phyloP scores from a whole-genome alignment of 306 rosid genomes.

The Cicer cuneatum region DNA sequence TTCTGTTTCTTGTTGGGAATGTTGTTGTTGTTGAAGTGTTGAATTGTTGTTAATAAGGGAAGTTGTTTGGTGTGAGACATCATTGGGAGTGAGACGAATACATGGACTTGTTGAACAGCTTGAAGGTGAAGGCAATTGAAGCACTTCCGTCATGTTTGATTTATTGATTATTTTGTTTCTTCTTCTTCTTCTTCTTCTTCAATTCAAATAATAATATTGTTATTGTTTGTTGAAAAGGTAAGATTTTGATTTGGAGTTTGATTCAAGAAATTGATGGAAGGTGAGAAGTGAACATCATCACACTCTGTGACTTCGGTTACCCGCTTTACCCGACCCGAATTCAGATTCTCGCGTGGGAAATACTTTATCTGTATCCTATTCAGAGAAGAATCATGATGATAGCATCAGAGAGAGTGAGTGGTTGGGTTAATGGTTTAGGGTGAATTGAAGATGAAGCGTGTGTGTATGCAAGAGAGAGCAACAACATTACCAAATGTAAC shows the following conservation, averaged over 20 bases:
- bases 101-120: slow-evolving; percentile 64
- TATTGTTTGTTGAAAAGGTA: slow-evolving; percentile 40
- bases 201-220: neutral
- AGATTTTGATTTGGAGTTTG: slow-evolving; percentile 51
- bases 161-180: neutral
- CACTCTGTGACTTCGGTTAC: slow-evolving; percentile 28
- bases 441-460: slow-evolving; percentile 4
- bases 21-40: slow-evolving; percentile 10
- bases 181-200: neutral
- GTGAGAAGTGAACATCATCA: slow-evolving; percentile 72
- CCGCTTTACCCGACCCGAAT: slow-evolving; percentile 47
- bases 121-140: slow-evolving; percentile 88
- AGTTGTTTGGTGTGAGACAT: slow-evolving; percentile 53
- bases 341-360: slow-evolving; percentile 30
- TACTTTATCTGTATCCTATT: slow-evolving; percentile 13
- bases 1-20: slow-evolving; percentile 55
- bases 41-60: slow-evolving; percentile 52
- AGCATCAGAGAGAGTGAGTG: slow-evolving; percentile 24
- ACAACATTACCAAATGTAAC: neutral
- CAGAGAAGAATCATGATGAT: slow-evolving; percentile 36
- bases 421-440: slow-evolving; percentile 47
- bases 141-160: slow-evolving; percentile 75
- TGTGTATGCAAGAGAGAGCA: neutral
- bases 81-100: slow-evolving; percentile 43
- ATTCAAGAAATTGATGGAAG: slow-evolving; percentile 76